phyloP scores from a whole-genome alignment of 345 rosid genomes.

The Eucalyptus polyanthemos region DNA sequence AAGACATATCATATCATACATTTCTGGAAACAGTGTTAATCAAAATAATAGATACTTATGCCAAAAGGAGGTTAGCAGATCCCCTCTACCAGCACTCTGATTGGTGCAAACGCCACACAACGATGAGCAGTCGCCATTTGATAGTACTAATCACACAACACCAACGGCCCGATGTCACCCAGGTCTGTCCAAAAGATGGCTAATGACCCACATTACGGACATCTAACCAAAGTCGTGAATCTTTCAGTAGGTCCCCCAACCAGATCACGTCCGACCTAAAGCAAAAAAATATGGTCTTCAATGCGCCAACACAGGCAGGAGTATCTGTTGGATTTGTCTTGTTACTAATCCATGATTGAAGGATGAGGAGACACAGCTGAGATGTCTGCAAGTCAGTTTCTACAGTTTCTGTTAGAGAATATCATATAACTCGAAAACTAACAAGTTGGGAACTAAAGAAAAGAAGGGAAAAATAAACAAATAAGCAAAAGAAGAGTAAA shows the following conservation, averaged over 20 bases:
- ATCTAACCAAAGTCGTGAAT: background rate
- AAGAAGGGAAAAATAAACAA: background rate
- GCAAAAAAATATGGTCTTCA: background rate
- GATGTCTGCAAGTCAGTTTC: background rate
- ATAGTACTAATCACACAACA: background rate
- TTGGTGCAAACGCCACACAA: background rate
- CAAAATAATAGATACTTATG: background rate
- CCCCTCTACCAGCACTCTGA: background rate
- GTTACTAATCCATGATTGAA: background rate
- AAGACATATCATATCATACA: background rate
- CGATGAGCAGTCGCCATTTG: background rate
- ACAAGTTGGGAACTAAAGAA: background rate
- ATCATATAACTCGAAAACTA: background rate
- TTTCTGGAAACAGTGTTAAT: background rate
- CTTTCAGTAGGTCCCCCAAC: background rate
- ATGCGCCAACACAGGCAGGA: background rate
- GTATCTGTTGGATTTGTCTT: background rate
- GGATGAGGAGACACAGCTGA: background rate
- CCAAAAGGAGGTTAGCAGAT: background rate
- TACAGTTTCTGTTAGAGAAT: background rate
- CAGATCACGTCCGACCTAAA: background rate
- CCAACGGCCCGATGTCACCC: background rate
- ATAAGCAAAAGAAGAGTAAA: background rate
- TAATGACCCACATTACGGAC: background rate
- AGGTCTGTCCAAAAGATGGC: background rate